A percentile compares a stretch with the other conserved stretches of the same genome.
These are phyloP conservation scores for Canavalia ensiformis DNA, from an alignment of 306 rosid species.

Conservation along the genomic window DNA sequence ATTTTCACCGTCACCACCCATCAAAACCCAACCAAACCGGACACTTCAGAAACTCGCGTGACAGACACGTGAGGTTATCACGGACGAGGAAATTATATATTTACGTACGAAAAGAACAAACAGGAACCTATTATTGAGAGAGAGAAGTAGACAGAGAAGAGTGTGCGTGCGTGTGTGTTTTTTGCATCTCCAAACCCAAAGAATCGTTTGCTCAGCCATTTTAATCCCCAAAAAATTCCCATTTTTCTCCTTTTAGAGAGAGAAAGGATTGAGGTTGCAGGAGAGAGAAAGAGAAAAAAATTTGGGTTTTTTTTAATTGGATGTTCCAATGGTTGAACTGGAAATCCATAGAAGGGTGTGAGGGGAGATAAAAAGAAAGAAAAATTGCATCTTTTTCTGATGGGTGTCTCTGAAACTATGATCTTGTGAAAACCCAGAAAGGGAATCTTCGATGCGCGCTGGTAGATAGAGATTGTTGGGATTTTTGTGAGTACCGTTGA, in stretches of 20 bases:
- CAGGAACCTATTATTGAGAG: conserved; percentile 68
- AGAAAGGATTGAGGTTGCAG: conserved; percentile 51
- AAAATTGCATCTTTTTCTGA: conserved; percentile 47
- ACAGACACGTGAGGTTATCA: conserved; percentile 51
- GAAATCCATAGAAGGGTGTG: conserved; percentile 59
- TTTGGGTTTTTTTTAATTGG: conserved; percentile 28
- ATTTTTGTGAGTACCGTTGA: conserved; percentile 58
- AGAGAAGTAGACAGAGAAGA: conserved; percentile 54
- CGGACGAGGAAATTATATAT: conserved; percentile 29
- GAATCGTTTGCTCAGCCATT: conserved; percentile 66
- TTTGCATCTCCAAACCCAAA: conserved; percentile 60
- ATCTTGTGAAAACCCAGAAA: conserved; percentile 68
- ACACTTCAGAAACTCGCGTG: conserved; percentile 33
- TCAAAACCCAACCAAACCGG: conserved; percentile 31
- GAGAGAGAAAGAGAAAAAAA: conserved; percentile 47
- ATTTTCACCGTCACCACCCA: conserved; percentile 17
- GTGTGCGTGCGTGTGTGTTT: conserved; percentile 48
- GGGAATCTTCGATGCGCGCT: conserved; percentile 77
- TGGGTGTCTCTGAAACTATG: conserved; percentile 67
- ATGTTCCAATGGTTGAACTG: conserved; percentile 75
- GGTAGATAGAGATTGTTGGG: conserved; percentile 58
- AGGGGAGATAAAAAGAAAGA: neutral
- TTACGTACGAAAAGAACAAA: conserved; percentile 51
- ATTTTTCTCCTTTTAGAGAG: conserved; percentile 72
- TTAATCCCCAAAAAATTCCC: conserved; percentile 62